phyloP scores from a whole-genome alignment of 2,329 filamentous ascomycete species.

The Trichophyton simii region DNA sequence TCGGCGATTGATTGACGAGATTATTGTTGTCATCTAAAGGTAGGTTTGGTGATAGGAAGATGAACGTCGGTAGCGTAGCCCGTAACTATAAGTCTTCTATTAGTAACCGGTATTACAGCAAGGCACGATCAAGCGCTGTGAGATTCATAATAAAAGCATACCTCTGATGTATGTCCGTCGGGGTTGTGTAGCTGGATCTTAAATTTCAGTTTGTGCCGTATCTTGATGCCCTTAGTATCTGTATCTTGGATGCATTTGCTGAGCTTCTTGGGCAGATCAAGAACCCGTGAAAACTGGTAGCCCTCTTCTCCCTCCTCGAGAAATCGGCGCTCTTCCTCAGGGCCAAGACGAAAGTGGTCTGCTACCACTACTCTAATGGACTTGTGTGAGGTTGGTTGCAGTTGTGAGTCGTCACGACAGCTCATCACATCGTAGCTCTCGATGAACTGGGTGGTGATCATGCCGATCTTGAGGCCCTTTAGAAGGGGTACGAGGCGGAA shows the following conservation, averaged over 20 bases:
- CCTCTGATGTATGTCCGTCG: constrained; percentile 86
- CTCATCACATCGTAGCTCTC: constrained; percentile 60
- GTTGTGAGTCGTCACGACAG: constrained; percentile 35
- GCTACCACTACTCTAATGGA: constrained; percentile 52
- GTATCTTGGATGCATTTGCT: constrained; percentile 80
- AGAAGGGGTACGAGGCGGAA: constrained; percentile 79
- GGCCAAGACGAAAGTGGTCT: constrained; percentile 57
- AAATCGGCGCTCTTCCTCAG: constrained; percentile 45
- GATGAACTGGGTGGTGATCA: constrained; percentile 65
- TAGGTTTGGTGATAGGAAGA: constrained; percentile 92
- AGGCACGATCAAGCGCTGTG: background rate
- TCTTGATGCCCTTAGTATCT: constrained; percentile 76
- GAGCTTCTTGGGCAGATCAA: constrained; percentile 67
- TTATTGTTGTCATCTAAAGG: constrained; percentile 79
- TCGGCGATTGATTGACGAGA: constrained; percentile 50
- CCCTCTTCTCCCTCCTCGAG: constrained; percentile 49
- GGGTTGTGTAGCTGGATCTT: constrained; percentile 87
- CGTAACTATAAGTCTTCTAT: constrained; percentile 48
- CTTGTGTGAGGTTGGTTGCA: constrained; percentile 41
- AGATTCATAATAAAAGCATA: constrained; percentile 28
- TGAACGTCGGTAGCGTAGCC: constrained; percentile 76
- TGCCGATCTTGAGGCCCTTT: constrained; percentile 78
- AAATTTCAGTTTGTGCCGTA: constrained; percentile 84
- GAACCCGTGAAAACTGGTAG: constrained; percentile 45
- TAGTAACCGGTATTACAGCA: constrained; percentile 10